phyloP scores from a whole-genome alignment of 805 yeast genomes.

The Yarrowia deformans region DNA sequence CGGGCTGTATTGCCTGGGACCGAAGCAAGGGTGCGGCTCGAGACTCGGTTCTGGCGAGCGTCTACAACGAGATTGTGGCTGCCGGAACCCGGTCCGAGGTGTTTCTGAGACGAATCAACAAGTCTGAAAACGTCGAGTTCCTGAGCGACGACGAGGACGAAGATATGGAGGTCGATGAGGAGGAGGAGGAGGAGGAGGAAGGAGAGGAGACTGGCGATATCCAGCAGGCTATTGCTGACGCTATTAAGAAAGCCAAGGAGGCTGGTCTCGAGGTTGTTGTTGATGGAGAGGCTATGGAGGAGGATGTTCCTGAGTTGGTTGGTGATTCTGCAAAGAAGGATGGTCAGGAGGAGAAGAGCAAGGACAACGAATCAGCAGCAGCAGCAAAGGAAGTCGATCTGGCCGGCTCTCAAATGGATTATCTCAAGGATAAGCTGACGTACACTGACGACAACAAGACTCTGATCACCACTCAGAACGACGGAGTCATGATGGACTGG shows the following conservation, averaged over 20 bases:
- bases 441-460: slow-evolving; percentile 64
- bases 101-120: slow-evolving; percentile 73
- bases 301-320: slow-evolving; percentile 1
- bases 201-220: slow-evolving; percentile 7
- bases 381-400: slow-evolving; percentile 42
- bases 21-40: slow-evolving; percentile 49
- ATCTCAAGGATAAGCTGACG: slow-evolving; percentile 68
- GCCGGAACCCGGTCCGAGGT: slow-evolving; percentile 94
- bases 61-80: slow-evolving; percentile 63
- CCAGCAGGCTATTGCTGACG: slow-evolving; percentile 27
- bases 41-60: slow-evolving; percentile 56
- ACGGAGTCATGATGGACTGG: slow-evolving; percentile 99
- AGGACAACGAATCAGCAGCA: slow-evolving; percentile 37
- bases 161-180: slow-evolving; percentile 40
- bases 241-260: slow-evolving; percentile 19
- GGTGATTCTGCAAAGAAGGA: background rate
- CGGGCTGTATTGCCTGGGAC: slow-evolving; percentile 73
- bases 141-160: slow-evolving; percentile 46
- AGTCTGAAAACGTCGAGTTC: slow-evolving; percentile 50
- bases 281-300: slow-evolving; percentile 2
- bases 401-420: slow-evolving; percentile 61
- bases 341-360: slow-evolving; percentile 38
- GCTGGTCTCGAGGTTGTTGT: slow-evolving; percentile 12
- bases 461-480: slow-evolving; percentile 74
- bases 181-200: slow-evolving; percentile 42